phyloP scores from a whole-genome alignment of 1,284 basidiomycete species.

The Tilletia setariae region DNA sequence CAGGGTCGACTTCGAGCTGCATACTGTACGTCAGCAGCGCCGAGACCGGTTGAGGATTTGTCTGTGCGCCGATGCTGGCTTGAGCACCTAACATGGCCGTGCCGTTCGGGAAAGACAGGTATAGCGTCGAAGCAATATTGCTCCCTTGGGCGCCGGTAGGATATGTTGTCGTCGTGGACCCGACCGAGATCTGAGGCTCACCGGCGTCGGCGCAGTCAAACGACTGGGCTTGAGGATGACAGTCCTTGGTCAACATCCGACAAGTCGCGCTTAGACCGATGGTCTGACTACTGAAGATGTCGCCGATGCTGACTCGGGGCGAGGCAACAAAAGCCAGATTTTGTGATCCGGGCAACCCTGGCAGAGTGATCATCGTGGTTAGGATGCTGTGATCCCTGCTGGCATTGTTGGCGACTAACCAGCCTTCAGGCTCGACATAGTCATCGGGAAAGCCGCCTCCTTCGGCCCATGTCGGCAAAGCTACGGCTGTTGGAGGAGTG shows the following conservation, averaged over 20 bases:
- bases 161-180: neutral
- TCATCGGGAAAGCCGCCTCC: neutral
- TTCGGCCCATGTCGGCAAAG: neutral
- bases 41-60: slow-evolving; percentile 14
- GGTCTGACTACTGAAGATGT: slow-evolving; percentile 14
- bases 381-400: neutral
- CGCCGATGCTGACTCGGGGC: neutral
- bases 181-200: slow-evolving; percentile 7
- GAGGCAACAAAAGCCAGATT: slow-evolving; percentile 5
- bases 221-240: neutral
- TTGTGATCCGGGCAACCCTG: neutral
- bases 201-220: slow-evolving; percentile 21
- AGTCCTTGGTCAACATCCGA: slow-evolving; percentile 19
- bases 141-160: neutral
- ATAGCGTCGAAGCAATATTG: slow-evolving; percentile 9
- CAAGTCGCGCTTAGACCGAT: slow-evolving; percentile 17
- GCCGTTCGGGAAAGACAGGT: neutral
- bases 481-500: neutral
- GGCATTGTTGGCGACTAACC: slow-evolving; percentile 20
- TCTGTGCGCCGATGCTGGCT: neutral
- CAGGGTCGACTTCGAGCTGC: neutral
- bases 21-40: neutral
- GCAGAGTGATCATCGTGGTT: neutral
- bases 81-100: slow-evolving; percentile 8
- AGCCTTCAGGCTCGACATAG: slow-evolving; percentile 19